Evolutionary conservation across 164 flowering plant genomes (phyloP).

Genomic region (Platanus orientalis): DNA sequence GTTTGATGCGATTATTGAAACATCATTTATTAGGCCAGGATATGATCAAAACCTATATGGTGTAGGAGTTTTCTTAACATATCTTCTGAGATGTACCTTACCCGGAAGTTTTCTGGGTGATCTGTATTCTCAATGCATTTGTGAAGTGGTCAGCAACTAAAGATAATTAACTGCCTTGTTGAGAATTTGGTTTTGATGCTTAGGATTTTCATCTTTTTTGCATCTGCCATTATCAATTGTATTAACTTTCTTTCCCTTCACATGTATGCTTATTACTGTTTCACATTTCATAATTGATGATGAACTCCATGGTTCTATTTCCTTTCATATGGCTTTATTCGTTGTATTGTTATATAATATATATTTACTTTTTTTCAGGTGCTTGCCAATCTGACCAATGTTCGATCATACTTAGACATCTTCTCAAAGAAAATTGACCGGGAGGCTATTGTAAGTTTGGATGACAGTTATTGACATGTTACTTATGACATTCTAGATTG

Average conservation of each 20-base stretch:
- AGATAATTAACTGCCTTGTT: no score
- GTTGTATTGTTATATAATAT: background rate
- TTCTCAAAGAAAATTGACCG: conserved; percentile 53
- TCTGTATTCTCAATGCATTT: no score
- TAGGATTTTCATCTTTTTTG: background rate
- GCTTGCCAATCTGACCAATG: conserved; percentile 57
- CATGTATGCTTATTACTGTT: no score
- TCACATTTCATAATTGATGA: no score
- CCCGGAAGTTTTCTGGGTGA: no score
- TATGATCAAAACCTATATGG: no score
- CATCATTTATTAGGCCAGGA: no score
- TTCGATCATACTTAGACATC: conserved; percentile 57
- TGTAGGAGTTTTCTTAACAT: no score
- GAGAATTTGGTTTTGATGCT: background rate
- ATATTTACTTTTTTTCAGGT: conserved; percentile 45
- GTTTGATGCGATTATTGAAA: no score
- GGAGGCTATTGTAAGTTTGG: conserved; percentile 48
- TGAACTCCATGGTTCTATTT: background rate
- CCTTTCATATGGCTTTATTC: background rate
- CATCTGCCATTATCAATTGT: background rate
- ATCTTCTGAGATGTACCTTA: no score
- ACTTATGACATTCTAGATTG: background rate
- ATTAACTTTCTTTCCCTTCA: background rate
- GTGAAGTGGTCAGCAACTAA: no score
- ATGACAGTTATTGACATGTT: background rate